These are phyloP conservation scores for Rhizopogon sp. DNA, from an alignment of 768 basidiomycete genomes.

Conservation along the genomic window DNA sequence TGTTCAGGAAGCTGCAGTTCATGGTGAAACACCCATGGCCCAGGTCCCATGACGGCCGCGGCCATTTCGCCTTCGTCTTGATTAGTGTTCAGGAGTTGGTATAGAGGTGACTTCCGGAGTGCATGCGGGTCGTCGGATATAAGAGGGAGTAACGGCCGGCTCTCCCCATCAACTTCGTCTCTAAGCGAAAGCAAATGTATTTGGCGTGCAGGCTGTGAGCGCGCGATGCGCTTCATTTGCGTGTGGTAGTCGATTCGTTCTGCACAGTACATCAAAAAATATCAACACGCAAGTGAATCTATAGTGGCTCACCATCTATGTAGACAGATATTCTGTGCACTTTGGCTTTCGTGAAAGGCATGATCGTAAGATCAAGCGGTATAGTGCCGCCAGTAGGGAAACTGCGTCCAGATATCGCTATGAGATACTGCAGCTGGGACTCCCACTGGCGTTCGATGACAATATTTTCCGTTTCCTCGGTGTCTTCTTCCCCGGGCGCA, in stretches of 20 bases:
- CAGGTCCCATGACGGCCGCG: constrained; percentile 65
- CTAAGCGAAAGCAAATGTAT: constrained; percentile 61
- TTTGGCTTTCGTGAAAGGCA: constrained; percentile 85
- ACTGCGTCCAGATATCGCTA: constrained; percentile 71
- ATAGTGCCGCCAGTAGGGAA: constrained; percentile 86
- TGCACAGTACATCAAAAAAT: constrained; percentile 19
- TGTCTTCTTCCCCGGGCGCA: constrained; percentile 73
- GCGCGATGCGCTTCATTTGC: constrained; percentile 57
- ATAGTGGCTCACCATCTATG: constrained; percentile 68
- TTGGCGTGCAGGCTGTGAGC: constrained; percentile 60
- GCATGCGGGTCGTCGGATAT: constrained; percentile 62
- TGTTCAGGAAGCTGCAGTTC: constrained; percentile 64
- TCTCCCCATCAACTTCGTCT: constrained; percentile 42
- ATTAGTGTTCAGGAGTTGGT: constrained; percentile 41
- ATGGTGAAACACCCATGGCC: constrained; percentile 82
- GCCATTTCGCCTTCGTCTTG: constrained; percentile 52
- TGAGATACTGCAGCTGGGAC: constrained; percentile 76
- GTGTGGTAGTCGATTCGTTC: constrained; percentile 83
- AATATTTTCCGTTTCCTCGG: constrained; percentile 77
- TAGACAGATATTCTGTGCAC: constrained; percentile 67
- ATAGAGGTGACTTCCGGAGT: constrained; percentile 62
- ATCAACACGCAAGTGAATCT: not conserved
- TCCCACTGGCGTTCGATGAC: constrained; percentile 91
- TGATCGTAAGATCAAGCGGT: constrained; percentile 71
- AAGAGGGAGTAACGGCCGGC: constrained; percentile 71